phyloP scores from a whole-genome alignment of 768 basidiomycete species.

The Piloderma croceum region DNA sequence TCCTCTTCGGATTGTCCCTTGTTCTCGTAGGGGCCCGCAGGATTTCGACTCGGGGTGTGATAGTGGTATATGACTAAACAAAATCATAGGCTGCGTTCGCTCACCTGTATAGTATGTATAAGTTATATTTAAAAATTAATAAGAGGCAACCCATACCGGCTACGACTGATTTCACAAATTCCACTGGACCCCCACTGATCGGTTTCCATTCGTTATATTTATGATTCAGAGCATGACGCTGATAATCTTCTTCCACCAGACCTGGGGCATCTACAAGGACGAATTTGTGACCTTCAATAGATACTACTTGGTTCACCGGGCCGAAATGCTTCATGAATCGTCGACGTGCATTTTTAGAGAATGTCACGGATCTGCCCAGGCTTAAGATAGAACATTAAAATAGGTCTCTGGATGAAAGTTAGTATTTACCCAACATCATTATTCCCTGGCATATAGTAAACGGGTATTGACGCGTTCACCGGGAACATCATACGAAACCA shows the following conservation, averaged over 20 bases:
- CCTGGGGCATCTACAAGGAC: constrained; percentile 71
- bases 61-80: constrained; percentile 85
- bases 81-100: constrained; percentile 43
- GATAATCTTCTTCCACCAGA: constrained; percentile 80
- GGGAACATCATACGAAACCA: constrained; percentile 63
- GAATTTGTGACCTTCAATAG: constrained; percentile 65
- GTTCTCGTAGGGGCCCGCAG: constrained; percentile 77
- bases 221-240: constrained; percentile 43
- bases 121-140: no score
- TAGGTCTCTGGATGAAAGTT: not conserved
- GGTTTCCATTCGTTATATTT: constrained; percentile 55
- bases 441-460: constrained; percentile 73
- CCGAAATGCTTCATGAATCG: constrained; percentile 64
- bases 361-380: constrained; percentile 47
- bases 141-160: constrained; percentile 40
- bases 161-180: constrained; percentile 48
- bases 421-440: constrained; percentile 63
- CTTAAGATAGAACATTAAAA: constrained; percentile 26
- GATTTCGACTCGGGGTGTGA: constrained; percentile 64
- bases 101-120: constrained; percentile 24
- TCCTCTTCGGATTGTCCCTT: constrained; percentile 63
- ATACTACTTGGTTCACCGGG: constrained; percentile 54
- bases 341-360: constrained; percentile 48
- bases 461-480: constrained; percentile 31
- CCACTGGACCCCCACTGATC: constrained; percentile 47